Percentiles rank a stretch among this genome's conserved stretches.
Conservation (phyloP, 78 protist species). For the Acrasis kona region DNA sequence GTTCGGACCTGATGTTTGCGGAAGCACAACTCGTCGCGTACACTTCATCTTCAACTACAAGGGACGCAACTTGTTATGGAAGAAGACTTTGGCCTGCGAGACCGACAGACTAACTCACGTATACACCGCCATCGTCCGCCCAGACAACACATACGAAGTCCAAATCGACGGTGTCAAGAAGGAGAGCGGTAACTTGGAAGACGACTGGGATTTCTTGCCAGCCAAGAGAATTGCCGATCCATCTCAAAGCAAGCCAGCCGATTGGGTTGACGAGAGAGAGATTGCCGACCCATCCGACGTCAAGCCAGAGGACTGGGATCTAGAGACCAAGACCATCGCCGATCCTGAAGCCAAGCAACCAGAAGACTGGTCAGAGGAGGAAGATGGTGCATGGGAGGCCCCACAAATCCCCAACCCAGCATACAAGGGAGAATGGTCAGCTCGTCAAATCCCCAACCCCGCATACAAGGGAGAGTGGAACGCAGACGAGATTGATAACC, state of each 20-base stretch:
- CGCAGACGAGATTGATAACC: slow-evolving; percentile 79
- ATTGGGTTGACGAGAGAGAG: slow-evolving; percentile 87
- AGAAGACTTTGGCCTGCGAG: slow-evolving; percentile 40
- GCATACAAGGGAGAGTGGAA: slow-evolving; percentile 90
- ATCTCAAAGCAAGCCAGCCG: slow-evolving; percentile 73
- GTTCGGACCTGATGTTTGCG: slow-evolving; percentile 97
- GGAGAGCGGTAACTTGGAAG: slow-evolving; percentile 71
- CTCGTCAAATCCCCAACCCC: slow-evolving; percentile 85
- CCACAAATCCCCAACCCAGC: slow-evolving; percentile 92
- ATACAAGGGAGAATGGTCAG: slow-evolving; percentile 57
- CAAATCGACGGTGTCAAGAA: slow-evolving; percentile 68
- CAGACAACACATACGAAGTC: slow-evolving; percentile 90
- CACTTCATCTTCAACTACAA: slow-evolving; percentile 85
- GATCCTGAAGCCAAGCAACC: slow-evolving; percentile 85
- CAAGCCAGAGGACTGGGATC: slow-evolving; percentile 46
- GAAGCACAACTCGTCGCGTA: slow-evolving; percentile 46
- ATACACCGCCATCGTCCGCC: slow-evolving; percentile 89
- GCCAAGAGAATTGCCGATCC: slow-evolving; percentile 89
- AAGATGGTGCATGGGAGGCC: slow-evolving; percentile 97
- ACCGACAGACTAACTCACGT: slow-evolving; percentile 88
- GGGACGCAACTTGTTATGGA: slow-evolving; percentile 69
- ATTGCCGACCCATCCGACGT: slow-evolving; percentile 82
- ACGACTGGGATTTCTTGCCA: slow-evolving; percentile 73
- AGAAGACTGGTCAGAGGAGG: slow-evolving; percentile 97
- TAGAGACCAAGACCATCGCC: slow-evolving; percentile 21